A percentile compares a stretch with the other conserved stretches of the same genome.
phyloP scores from a whole-genome alignment of 1,284 basidiomycete genomes.

The Serendipita sp. region DNA sequence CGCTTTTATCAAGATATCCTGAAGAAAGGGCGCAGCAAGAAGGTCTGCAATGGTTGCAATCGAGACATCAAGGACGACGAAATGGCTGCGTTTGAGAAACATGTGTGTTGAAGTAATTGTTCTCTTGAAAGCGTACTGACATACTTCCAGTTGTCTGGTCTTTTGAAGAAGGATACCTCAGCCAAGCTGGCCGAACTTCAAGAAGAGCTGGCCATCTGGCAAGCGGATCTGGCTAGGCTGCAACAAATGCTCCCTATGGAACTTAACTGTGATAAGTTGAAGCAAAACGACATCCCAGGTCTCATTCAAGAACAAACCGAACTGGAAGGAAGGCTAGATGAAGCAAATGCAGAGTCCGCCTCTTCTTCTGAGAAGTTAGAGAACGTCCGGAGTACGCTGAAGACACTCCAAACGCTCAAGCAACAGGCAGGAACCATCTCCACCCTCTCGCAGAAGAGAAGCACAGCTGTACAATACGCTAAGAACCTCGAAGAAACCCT shows the following conservation, averaged over 20 bases:
- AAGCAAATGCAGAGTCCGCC: conserved; percentile 2
- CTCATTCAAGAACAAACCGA: conserved; percentile 49
- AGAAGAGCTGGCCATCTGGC: conserved; percentile 46
- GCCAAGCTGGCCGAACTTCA: conserved; percentile 22
- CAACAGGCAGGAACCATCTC: conserved; percentile 49
- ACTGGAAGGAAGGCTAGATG: conserved; percentile 25
- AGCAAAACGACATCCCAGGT: conserved; percentile 46
- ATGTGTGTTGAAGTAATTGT: conserved; percentile 31
- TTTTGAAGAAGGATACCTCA: neutral
- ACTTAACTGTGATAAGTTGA: conserved; percentile 38
- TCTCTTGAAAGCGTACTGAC: neutral
- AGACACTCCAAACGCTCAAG: conserved; percentile 53
- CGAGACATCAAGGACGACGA: conserved; percentile 55
- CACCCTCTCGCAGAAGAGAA: neutral
- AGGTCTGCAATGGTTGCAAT: conserved; percentile 66
- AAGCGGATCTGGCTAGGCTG: conserved; percentile 40
- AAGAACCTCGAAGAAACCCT: conserved; percentile 41
- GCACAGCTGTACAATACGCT: conserved; percentile 31
- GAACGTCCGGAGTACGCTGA: conserved; percentile 17
- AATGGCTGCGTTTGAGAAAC: conserved; percentile 47
- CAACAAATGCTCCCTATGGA: conserved; percentile 45
- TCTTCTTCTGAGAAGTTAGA: conserved; percentile 4
- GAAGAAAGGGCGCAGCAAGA: conserved; percentile 43
- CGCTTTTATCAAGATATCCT: conserved; percentile 54
- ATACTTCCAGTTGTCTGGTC: neutral